Percentiles rank a stretch among this genome's conserved stretches.
phyloP scores from a whole-genome alignment of 2,329 filamentous ascomycete species.

The Chaetomiaceae sp. region DNA sequence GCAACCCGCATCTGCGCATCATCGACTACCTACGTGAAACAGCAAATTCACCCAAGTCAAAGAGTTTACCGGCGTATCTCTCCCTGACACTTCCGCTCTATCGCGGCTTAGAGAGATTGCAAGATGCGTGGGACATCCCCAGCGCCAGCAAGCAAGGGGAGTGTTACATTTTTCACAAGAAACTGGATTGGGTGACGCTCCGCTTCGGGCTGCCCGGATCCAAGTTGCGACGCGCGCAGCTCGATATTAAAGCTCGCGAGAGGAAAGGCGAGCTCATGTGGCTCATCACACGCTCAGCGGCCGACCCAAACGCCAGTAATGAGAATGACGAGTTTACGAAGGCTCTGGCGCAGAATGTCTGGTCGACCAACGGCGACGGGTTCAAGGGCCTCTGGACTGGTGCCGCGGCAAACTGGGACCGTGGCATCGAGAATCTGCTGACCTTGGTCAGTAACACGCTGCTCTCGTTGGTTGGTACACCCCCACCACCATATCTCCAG shows the following conservation, averaged over 20 bases:
- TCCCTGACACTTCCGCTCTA: constrained; percentile 60
- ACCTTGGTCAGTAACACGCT: constrained; percentile 43
- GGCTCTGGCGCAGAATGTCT: constrained; percentile 38
- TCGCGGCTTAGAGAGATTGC: constrained; percentile 53
- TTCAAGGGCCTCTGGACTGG: constrained; percentile 45
- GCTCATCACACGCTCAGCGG: constrained; percentile 16
- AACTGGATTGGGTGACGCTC: constrained; percentile 52
- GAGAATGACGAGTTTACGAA: constrained; percentile 32
- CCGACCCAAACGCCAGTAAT: constrained; percentile 25
- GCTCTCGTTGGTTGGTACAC: constrained; percentile 27
- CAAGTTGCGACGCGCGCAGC: constrained; percentile 31
- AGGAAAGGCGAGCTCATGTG: constrained; percentile 38
- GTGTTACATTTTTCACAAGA: constrained; percentile 47
- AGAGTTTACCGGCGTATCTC: constrained; percentile 48
- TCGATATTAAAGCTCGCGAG: constrained; percentile 47
- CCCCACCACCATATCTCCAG: constrained; percentile 14
- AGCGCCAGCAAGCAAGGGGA: constrained; percentile 38
- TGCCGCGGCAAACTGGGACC: constrained; percentile 38
- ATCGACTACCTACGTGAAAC: constrained; percentile 52
- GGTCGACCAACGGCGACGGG: constrained; percentile 37
- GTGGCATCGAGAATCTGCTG: constrained; percentile 42
- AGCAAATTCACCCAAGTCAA: constrained; percentile 51
- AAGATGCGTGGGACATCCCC: constrained; percentile 45
- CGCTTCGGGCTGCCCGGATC: constrained; percentile 42
- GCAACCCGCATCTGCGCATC: constrained; percentile 63